Percentiles rank a stretch among this genome's conserved stretches.
These are phyloP conservation scores for Chytridium lagenaria DNA, from an alignment of 371 early-diverging fungal genomes.

Conservation along the genomic window DNA sequence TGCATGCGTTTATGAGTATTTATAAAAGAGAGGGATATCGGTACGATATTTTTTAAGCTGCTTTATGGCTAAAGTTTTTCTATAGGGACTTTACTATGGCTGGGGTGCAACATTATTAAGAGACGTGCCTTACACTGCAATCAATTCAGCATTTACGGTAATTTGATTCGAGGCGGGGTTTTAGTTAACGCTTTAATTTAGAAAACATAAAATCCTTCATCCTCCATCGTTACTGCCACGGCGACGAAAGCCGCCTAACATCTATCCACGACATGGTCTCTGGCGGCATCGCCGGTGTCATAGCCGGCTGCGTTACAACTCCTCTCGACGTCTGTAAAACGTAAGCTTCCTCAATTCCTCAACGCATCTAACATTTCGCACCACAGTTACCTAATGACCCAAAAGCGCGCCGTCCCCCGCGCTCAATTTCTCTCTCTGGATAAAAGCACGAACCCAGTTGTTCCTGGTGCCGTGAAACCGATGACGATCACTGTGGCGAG, in stretches of 20 bases:
- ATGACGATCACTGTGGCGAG: conserved; percentile 1
- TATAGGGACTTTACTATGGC: conserved; percentile 92
- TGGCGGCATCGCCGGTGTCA: conserved; percentile 88
- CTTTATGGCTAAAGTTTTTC: no score
- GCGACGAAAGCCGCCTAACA: conserved; percentile 12
- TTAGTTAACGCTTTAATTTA: conserved; percentile 51
- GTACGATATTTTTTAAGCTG: no score
- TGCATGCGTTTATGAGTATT: conserved; percentile 73
- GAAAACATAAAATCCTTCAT: conserved; percentile 66
- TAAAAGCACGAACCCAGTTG: conserved; percentile 6
- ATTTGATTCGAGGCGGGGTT: no score
- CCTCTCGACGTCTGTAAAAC: conserved; percentile 96
- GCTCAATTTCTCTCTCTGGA: conserved; percentile 14
- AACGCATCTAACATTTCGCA: neutral
- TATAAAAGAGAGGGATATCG: conserved; percentile 29
- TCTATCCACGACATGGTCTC: conserved; percentile 67
- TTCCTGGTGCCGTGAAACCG: neutral
- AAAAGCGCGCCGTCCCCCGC: neutral
- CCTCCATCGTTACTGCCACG: conserved; percentile 54
- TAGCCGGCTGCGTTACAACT: conserved; percentile 85
- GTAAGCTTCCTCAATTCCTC: conserved; percentile 12
- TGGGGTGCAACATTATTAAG: conserved; percentile 87
- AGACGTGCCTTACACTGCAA: conserved; percentile 94
- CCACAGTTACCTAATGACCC: conserved; percentile 15
- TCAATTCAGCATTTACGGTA: conserved; percentile 90